Evolutionary conservation across 164 flowering plant genomes (phyloP).

Genomic region (Cinnamomum chago): DNA sequence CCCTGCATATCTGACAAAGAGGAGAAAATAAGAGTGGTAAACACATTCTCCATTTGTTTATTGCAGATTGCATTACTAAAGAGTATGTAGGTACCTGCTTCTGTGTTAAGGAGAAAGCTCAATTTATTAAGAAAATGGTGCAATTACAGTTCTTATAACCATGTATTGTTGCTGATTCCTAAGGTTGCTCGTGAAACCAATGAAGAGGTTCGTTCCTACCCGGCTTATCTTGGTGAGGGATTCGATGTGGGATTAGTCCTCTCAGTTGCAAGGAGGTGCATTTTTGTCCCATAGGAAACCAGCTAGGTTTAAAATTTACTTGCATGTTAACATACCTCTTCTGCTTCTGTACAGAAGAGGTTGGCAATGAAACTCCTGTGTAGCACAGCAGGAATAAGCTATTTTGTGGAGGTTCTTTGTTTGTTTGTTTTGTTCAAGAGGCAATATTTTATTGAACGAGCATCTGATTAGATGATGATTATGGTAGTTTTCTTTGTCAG

Average conservation of each 20-base stretch:
- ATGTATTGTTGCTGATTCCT: neutral
- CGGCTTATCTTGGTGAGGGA: constrained; percentile 81
- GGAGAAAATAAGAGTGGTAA: constrained; percentile 92
- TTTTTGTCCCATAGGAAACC: constrained; percentile 27
- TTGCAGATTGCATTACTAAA: neutral
- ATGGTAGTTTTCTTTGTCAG: constrained; percentile 30
- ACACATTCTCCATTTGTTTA: constrained; percentile 5
- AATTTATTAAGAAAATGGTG: neutral
- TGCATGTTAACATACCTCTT: constrained; percentile 10
- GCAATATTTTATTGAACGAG: constrained; percentile 3
- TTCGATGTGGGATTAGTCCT: constrained; percentile 87
- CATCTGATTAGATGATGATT: constrained; percentile 8
- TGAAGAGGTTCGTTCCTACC: constrained; percentile 79
- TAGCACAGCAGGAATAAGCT: constrained; percentile 8
- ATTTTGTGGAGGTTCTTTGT: neutral
- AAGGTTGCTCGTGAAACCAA: constrained; percentile 98
- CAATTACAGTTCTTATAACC: neutral
- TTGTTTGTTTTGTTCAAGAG: neutral
- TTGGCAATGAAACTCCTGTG: neutral
- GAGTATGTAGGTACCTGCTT: neutral
- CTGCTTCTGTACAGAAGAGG: constrained; percentile 6
- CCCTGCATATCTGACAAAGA: constrained; percentile 97
- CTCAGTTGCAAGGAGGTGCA: constrained; percentile 83
- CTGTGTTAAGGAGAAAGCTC: neutral
- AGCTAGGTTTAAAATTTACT: constrained; percentile 23